These are phyloP conservation scores for Calocybe gambosa DNA, from an alignment of 1,284 basidiomycete genomes.

Conservation along the genomic window DNA sequence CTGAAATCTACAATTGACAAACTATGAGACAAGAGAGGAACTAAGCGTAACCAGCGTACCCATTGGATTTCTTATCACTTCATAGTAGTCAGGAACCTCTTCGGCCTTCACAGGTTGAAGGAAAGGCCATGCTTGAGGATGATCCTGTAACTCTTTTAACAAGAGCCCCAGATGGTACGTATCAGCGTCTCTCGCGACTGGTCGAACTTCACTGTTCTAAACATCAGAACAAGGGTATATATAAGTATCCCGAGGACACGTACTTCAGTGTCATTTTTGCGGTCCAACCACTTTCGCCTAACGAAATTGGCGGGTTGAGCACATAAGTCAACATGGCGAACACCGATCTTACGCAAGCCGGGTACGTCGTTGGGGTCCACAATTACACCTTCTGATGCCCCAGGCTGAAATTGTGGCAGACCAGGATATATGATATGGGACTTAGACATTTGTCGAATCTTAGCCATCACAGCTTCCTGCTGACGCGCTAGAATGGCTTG, in stretches of 20 bases:
- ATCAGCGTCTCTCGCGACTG: constrained; percentile 49
- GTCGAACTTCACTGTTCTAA: constrained; percentile 29
- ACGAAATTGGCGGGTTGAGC: constrained; percentile 9
- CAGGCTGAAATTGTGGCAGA: constrained; percentile 70
- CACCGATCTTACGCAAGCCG: constrained; percentile 60
- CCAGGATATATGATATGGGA: constrained; percentile 87
- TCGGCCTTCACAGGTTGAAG: constrained; percentile 73
- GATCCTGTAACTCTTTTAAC: constrained; percentile 76
- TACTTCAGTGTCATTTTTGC: constrained; percentile 78
- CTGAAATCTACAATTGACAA: constrained; percentile 59
- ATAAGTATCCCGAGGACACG: constrained; percentile 22
- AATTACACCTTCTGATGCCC: constrained; percentile 36
- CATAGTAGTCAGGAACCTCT: constrained; percentile 90
- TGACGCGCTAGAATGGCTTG: constrained; percentile 76
- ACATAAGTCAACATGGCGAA: neutral
- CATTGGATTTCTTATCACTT: constrained; percentile 91
- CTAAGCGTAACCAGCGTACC: constrained; percentile 40
- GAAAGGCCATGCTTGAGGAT: constrained; percentile 89
- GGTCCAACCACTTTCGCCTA: constrained; percentile 92
- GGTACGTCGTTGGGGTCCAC: constrained; percentile 77
- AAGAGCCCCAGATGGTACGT: constrained; percentile 76
- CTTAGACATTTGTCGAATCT: constrained; percentile 84
- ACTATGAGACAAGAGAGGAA: neutral
- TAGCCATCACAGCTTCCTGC: constrained; percentile 83
- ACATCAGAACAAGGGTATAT: constrained; percentile 6